Evolutionary conservation across 805 yeast species (phyloP), one percentile per base, ranked within the genome.

Genomic region (Monosporozyma aerobia): DNA sequence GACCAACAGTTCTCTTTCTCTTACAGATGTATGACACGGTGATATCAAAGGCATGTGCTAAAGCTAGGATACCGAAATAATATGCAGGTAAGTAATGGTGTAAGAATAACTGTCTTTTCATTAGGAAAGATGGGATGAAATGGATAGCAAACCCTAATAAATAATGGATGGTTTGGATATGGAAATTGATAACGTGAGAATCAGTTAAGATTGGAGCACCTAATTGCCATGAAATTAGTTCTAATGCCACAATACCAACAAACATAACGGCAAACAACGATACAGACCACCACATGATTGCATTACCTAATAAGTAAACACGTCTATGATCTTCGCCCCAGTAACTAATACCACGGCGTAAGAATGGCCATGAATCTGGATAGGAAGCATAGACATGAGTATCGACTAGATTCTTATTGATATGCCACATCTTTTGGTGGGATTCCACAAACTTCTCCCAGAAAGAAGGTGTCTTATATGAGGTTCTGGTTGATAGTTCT

Each of bases 51-150:
- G 77, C 72, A 56, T 85, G 90, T n/a, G 86, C 87, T 50, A 88
- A 72, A 2, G 85, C 87, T 57, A 88, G 74, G 51, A 87, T 75
- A 47, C 89, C 94, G 70, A 94, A 94, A 73, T 89, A 94, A 51
- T 88, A 78, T 1, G 98, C 88, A 53, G 97, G 97, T 59, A 94
- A 72, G 69, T 92, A 92, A 70, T 90, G 98, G 69, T 90, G 98
- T 66, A 90, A 74, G 74, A 92, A 90, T 70, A 90, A 71, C 72
- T 90, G 97, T 72, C 98, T 82, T 25, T 83, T 90, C 98, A 90
- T 90, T 54, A 90, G 73, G 70, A 79, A 83, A 51, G 87, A 86
- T 59, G 95, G 95, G 51, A 76, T 65, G 64, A 79, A 84, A 68
- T 88, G 95, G 40, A 84, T 56, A 9, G 67, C 71, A 87, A 90